Evolutionary conservation across 768 basidiomycete species (phyloP).

Genomic region (Macrolepiota dolichaula): DNA sequence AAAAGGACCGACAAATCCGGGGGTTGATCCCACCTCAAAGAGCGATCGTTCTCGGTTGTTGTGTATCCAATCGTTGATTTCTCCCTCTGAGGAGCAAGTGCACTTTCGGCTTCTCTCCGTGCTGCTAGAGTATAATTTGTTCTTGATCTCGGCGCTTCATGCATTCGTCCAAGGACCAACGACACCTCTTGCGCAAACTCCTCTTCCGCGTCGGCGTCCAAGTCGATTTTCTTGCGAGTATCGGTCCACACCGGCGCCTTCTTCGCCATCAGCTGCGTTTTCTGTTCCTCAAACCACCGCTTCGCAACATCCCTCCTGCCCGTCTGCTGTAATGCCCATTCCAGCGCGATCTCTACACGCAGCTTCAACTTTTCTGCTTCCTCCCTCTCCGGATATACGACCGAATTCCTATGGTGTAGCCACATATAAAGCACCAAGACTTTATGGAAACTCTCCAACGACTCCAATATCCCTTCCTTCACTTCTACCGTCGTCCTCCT

Average conservation of each 20-base stretch:
- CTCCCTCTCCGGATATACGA: constrained; percentile 47
- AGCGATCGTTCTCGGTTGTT: not conserved
- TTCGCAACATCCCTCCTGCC: not conserved
- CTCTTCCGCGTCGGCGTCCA: not conserved
- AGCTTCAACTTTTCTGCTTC: not conserved
- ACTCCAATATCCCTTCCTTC: constrained; percentile 1
- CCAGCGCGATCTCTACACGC: constrained; percentile 9
- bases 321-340: constrained; percentile 2
- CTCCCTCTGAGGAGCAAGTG: not conserved
- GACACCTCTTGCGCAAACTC: not conserved
- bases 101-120: too few species aligned
- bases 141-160: too few species aligned
- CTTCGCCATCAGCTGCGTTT: not conserved
- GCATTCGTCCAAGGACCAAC: not conserved
- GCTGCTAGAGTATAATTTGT: too few species aligned
- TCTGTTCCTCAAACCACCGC: not conserved
- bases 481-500: not conserved
- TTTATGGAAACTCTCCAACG: constrained; percentile 76
- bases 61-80: not conserved
- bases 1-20: constrained; percentile 11
- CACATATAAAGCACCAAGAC: constrained; percentile 78
- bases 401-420: constrained; percentile 68
- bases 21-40: not conserved
- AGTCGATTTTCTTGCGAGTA: too few species aligned
- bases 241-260: not conserved